A percentile compares a stretch with the other conserved stretches of the same genome.
Evolutionary conservation across 176 grass and related monocot species (phyloP).

Genomic region (Carex pumila): DNA sequence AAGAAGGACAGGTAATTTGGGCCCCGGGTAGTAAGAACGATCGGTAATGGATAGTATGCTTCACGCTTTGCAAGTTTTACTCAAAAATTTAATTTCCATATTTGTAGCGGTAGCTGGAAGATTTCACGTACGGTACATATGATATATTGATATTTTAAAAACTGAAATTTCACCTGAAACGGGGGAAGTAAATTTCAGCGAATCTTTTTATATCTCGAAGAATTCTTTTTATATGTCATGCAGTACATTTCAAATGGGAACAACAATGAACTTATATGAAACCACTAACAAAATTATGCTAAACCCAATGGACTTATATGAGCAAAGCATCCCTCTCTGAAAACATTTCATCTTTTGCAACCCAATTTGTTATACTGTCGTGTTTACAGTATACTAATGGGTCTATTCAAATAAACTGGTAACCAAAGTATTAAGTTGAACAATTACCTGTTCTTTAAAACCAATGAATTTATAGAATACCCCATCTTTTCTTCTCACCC

Average conservation of each 20-base stretch:
- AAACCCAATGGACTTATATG: conserved; percentile 2
- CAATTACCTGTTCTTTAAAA: conserved; percentile 65
- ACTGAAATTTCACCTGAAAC: not conserved
- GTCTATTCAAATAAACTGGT: not conserved
- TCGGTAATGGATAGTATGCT: not conserved
- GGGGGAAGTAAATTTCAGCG: not conserved
- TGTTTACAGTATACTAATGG: conserved; percentile 9
- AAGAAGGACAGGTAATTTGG: not conserved
- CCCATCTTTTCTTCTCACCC: conserved; percentile 59
- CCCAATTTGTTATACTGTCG: not conserved
- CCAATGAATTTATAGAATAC: conserved; percentile 67
- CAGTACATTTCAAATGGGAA: not conserved
- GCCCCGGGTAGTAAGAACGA: not conserved
- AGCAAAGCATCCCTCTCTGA: not conserved
- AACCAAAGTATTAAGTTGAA: not conserved
- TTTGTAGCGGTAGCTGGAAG: not conserved
- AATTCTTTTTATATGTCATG: not conserved
- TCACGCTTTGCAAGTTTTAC: not conserved
- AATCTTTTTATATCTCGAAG: not conserved
- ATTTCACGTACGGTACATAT: not conserved
- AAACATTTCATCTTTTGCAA: conserved; percentile 9
- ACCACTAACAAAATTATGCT: not conserved
- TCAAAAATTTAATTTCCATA: not conserved
- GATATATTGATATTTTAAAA: not conserved
- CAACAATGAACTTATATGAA: not conserved